These are phyloP conservation scores for Diatrype stigma DNA, from an alignment of 2,329 filamentous ascomycete species.

Conservation along the genomic window DNA sequence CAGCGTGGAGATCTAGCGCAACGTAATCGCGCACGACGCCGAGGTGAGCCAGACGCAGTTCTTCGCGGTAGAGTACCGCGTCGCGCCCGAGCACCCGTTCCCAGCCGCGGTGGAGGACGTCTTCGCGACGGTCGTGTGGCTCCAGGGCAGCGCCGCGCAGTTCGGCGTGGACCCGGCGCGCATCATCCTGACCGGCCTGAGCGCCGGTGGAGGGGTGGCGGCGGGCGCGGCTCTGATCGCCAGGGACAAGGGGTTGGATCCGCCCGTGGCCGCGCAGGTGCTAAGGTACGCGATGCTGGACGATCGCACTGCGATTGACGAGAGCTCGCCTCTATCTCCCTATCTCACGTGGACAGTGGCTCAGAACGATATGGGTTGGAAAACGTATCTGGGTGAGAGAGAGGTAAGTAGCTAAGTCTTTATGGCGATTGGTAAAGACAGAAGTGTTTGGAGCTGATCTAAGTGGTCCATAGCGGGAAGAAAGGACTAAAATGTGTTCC, in stretches of 20 bases:
- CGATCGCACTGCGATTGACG: constrained; percentile 19
- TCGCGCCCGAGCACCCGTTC: constrained; percentile 45
- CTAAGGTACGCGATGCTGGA: constrained; percentile 31
- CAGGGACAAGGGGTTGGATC: constrained; percentile 18
- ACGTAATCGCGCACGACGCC: constrained; percentile 9
- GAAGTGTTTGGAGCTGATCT: no score
- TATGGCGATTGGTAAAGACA: no score
- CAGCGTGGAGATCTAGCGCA: constrained; percentile 11
- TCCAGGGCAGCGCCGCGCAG: constrained; percentile 24
- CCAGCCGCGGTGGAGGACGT: constrained; percentile 39
- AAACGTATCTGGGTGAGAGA: constrained; percentile 10
- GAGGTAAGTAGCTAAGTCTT: constrained; percentile 4
- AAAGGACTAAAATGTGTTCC: neutral
- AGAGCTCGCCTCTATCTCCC: constrained; percentile 11
- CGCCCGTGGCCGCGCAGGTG: constrained; percentile 24
- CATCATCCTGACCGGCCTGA: constrained; percentile 14
- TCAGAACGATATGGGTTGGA: constrained; percentile 13
- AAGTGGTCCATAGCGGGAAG: neutral
- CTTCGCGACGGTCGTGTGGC: constrained; percentile 24
- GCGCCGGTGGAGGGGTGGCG: constrained; percentile 18
- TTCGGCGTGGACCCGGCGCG: constrained; percentile 20
- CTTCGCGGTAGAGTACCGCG: constrained; percentile 40
- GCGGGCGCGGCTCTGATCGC: constrained; percentile 35
- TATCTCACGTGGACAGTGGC: constrained; percentile 11
- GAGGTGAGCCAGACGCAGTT: constrained; percentile 13